Percentiles rank a stretch among this genome's conserved stretches.
These are phyloP conservation scores for Ustanciosporium gigantosporum DNA, from an alignment of 1,284 basidiomycete species.

Conservation along the genomic window DNA sequence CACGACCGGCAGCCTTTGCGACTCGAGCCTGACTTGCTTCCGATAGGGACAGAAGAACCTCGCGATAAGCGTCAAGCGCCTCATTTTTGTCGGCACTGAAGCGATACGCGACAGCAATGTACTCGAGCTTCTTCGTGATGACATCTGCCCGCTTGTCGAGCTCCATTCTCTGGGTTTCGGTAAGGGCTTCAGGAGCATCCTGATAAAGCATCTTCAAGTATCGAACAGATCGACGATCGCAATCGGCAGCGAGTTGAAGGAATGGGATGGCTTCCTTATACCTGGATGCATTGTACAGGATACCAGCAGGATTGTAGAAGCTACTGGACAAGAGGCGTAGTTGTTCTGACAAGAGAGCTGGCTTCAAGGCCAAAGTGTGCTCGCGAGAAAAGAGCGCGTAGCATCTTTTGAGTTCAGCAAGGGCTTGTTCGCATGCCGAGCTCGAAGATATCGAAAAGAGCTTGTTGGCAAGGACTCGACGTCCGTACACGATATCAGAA, in stretches of 20 bases:
- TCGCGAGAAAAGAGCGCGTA: conserved; percentile 5
- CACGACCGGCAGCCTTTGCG: not conserved
- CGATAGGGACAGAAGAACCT: conserved; percentile 5
- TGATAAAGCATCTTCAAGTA: conserved; percentile 3
- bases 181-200: conserved; percentile 1
- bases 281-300: conserved; percentile 58
- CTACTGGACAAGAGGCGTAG: conserved; percentile 48
- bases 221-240: conserved; percentile 17
- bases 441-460: conserved; percentile 16
- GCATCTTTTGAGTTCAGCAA: conserved; percentile 13
- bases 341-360: conserved; percentile 9
- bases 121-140: conserved; percentile 29
- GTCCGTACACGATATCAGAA: conserved; percentile 23
- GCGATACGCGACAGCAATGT: conserved; percentile 32
- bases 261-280: conserved; percentile 52
- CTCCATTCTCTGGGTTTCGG: not conserved
- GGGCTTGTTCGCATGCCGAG: conserved; percentile 8
- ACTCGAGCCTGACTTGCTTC: conserved; percentile 1
- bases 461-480: conserved; percentile 30
- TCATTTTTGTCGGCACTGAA: conserved; percentile 15
- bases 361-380: not conserved
- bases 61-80: conserved; percentile 13
- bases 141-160: conserved; percentile 5
- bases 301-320: conserved; percentile 62
- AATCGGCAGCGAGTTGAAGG: conserved; percentile 42